Evolutionary conservation across 169 alveolate genomes (phyloP), one percentile per base, ranked within the genome.

Genomic region (Eimeria falciformis): DNA sequence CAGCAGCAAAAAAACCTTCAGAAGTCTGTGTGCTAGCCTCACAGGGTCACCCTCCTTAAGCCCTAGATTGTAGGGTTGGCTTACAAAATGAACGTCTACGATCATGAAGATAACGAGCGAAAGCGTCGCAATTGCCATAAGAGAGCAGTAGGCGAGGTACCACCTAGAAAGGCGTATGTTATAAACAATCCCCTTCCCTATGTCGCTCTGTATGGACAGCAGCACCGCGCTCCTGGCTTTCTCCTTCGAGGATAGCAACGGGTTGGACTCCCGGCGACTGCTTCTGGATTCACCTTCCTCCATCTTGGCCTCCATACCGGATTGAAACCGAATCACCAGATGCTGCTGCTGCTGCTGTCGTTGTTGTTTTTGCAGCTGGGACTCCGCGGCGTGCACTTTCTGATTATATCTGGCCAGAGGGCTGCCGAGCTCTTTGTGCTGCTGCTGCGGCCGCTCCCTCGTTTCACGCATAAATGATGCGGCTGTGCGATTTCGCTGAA

Each of bases 71-170:
- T 69, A 69, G 0, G 18, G 7, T 12, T 18, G 56, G 23, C 92
- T 68, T 87, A 87, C 92, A 78, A 87, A 78, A 58, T 87, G 86
- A 5, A 87, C 86, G 37, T 87, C 92, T 78, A 69, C 62, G 92
- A 87, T 87, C 92, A 87, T 87, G 68, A 68, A 87, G 56, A 87
- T 25, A 43, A 87, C 92, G n/a, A 87, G 82, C 18, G 65, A 43
- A 40, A 87, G 65, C 17, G 92, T 87, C 47, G 92, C 92, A 65
- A 87, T 21, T 29, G 92, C 92, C 92, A 87, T 87, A 43, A 87
- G 62, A n/a, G 84, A 45, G 66, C 92, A 87, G 78, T 87, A 87
- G 46, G 81, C 68, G 27, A 87, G 73, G 25, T 87, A 87, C 92
- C 92, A 87, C 50, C 56, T 29, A 5, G 92, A 87, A 1, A 87